phyloP scores from a whole-genome alignment of 306 rosid genomes.

The Lithocarpus polystachyus region DNA sequence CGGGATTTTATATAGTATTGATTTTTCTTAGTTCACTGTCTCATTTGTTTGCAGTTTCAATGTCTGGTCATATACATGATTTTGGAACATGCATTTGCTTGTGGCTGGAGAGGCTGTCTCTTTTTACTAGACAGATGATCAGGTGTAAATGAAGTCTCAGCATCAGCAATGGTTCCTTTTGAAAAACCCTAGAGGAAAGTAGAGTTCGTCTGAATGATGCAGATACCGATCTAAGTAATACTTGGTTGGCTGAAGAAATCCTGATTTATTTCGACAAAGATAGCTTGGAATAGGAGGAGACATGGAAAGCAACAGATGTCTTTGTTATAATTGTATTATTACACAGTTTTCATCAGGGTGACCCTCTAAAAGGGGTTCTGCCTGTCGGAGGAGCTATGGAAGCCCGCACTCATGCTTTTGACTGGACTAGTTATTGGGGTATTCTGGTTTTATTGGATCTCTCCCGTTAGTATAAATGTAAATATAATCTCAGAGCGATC shows the following conservation, averaged over 20 bases:
- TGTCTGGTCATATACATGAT: conserved; percentile 36
- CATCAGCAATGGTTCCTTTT: conserved; percentile 30
- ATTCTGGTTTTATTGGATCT: conserved; percentile 29
- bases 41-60: conserved; percentile 39
- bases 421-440: conserved; percentile 21
- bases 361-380: conserved; percentile 19
- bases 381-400: conserved; percentile 36
- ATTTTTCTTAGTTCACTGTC: conserved; percentile 9
- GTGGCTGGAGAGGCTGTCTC: conserved; percentile 48
- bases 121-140: conserved; percentile 45
- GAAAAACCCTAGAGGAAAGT: conserved; percentile 28
- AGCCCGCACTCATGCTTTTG: conserved; percentile 26
- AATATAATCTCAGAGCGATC: conserved; percentile 35
- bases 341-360: conserved; percentile 14
- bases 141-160: conserved; percentile 33
- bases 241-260: conserved; percentile 35
- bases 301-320: neutral
- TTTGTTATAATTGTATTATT: conserved; percentile 11
- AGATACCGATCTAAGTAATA: conserved; percentile 8
- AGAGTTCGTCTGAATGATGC: conserved; percentile 22
- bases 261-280: conserved; percentile 34
- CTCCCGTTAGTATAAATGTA: conserved; percentile 39
- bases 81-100: conserved; percentile 50
- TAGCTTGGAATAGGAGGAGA: conserved; percentile 18
- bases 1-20: conserved; percentile 28